Percentiles rank a stretch among this genome's conserved stretches.
Conservation (phyloP, 2,329 filamentous ascomycete species). For the Pseudogymnoascus sp. region DNA sequence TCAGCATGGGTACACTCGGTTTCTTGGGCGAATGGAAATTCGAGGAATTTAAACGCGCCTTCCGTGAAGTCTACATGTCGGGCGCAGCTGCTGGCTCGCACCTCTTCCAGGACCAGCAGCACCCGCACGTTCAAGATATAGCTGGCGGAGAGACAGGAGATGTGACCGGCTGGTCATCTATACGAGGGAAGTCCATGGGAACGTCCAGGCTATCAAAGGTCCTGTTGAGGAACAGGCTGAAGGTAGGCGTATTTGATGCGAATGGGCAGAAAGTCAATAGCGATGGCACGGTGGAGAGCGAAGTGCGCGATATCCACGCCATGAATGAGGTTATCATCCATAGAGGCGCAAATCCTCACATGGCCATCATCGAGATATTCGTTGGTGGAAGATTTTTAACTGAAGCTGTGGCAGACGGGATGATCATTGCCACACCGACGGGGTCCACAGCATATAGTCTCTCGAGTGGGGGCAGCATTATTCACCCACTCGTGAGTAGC, state of each 20-base stretch:
- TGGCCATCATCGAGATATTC: constrained; percentile 86
- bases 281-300: constrained; percentile 26
- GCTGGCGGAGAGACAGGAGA: constrained; percentile 20
- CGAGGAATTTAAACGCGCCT: constrained; percentile 82
- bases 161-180: constrained; percentile 59
- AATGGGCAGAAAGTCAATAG: constrained; percentile 52
- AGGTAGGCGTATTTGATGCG: constrained; percentile 74
- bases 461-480: constrained; percentile 86
- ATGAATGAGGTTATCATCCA: constrained; percentile 96
- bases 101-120: constrained; percentile 25
- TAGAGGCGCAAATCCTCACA: constrained; percentile 79
- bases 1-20: constrained; percentile 93
- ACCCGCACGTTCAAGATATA: constrained; percentile 21
- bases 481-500: constrained; percentile 85
- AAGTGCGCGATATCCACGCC: constrained; percentile 46
- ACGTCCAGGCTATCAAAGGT: constrained; percentile 67
- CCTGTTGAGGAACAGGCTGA: constrained; percentile 76
- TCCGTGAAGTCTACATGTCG: constrained; percentile 87
- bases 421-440: constrained; percentile 88
- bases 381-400: constrained; percentile 86
- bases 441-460: constrained; percentile 93
- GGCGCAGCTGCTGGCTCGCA: constrained; percentile 41
- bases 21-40: constrained; percentile 98
- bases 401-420: constrained; percentile 89
- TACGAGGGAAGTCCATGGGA: constrained; percentile 77